Evolutionary conservation across 192 early-diverging fungal species (phyloP).

Genomic region (Coemansia sp.): DNA sequence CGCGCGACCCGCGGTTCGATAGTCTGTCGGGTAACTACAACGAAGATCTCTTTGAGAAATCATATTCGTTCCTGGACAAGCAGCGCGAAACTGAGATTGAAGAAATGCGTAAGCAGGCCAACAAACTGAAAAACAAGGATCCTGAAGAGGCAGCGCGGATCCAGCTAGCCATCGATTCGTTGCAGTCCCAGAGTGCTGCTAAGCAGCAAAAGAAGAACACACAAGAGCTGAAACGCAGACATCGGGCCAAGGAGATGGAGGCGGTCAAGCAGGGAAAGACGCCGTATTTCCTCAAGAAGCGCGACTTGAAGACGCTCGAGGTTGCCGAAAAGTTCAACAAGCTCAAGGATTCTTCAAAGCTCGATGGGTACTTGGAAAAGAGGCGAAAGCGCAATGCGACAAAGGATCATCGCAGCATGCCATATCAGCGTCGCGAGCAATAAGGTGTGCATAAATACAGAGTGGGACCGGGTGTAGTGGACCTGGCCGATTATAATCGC

Average conservation of each 20-base stretch:
- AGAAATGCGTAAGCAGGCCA: slow-evolving; percentile 60
- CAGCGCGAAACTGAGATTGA: slow-evolving; percentile 75
- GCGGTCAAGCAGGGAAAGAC: slow-evolving; percentile 85
- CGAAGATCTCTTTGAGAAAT: slow-evolving; percentile 86
- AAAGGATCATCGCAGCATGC: slow-evolving; percentile 75
- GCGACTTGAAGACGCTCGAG: slow-evolving; percentile 77
- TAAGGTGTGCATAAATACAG: background rate
- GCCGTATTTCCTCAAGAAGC: slow-evolving; percentile 90
- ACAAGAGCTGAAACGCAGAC: slow-evolving; percentile 68
- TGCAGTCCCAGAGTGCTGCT: slow-evolving; percentile 53
- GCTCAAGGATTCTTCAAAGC: slow-evolving; percentile 63
- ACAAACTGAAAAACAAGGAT: slow-evolving; percentile 61
- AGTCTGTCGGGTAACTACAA: slow-evolving; percentile 85
- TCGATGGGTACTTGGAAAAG: slow-evolving; percentile 90
- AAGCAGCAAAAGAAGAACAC: slow-evolving; percentile 53
- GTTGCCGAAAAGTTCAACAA: slow-evolving; percentile 82
- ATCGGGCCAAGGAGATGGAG: slow-evolving; percentile 80
- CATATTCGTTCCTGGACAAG: slow-evolving; percentile 85
- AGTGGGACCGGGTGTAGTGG: too few species aligned
- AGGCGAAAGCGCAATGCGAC: slow-evolving; percentile 89
- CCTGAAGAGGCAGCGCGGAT: slow-evolving; percentile 59
- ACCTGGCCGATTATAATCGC: too few species aligned
- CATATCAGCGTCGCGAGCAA: slow-evolving; percentile 54
- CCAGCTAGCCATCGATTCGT: slow-evolving; percentile 57
- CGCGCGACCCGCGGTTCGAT: slow-evolving; percentile 94